Percentiles rank a stretch among this genome's conserved stretches.
Conservation (phyloP, 441 rosid species). For the Erodium texanum region DNA sequence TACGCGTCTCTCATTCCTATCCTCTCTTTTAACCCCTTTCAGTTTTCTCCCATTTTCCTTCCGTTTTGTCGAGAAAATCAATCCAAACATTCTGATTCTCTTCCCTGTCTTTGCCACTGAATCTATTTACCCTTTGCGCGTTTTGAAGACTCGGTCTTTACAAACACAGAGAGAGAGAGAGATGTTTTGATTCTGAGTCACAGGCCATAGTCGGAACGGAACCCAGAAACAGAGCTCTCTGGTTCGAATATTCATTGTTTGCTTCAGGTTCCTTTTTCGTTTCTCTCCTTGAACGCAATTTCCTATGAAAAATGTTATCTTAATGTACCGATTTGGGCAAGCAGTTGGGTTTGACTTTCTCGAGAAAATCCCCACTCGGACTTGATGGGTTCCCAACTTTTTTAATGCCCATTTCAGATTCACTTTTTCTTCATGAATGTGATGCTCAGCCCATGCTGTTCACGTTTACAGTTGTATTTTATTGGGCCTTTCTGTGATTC, state of each 20-base stretch:
- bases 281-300: background rate
- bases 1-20: background rate
- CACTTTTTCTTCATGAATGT: slow-evolving; percentile 2
- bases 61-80: background rate
- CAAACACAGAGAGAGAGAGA: too few relatives aligned
- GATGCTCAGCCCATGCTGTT: background rate
- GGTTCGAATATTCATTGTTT: background rate
- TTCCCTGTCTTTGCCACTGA: background rate
- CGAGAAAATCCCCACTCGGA: slow-evolving; percentile 15
- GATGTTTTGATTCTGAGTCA: too few relatives aligned
- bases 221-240: background rate
- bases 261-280: background rate
- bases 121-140: too few relatives aligned
- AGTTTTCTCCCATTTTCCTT: background rate
- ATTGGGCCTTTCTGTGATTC: background rate
- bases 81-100: background rate
- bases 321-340: background rate
- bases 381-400: slow-evolving; percentile 7
- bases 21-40: background rate
- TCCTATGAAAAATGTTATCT: slow-evolving; percentile 5
- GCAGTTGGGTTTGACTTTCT: slow-evolving; percentile 34
- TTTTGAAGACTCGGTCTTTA: too few relatives aligned
- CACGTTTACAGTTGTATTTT: background rate
- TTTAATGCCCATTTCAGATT: background rate
- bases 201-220: too few relatives aligned